A percentile compares a stretch with the other conserved stretches of the same genome.
phyloP scores from a whole-genome alignment of 176 grass and related monocot species.

The Rhynchospora breviuscula region DNA sequence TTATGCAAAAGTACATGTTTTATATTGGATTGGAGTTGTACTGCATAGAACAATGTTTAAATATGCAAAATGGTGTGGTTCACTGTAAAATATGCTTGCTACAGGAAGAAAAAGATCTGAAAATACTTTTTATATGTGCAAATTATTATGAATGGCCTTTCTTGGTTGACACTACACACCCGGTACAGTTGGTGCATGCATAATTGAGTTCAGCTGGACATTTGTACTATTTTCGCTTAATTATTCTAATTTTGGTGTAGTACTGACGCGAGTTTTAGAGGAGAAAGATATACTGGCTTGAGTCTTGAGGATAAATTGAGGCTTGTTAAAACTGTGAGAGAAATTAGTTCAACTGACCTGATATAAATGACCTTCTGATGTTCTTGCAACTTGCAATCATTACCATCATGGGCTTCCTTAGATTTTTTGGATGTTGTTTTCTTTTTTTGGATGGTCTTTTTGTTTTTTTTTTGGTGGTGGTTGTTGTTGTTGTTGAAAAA shows the following conservation, averaged over 20 bases:
- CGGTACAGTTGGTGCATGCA: background rate
- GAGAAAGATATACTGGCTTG: background rate
- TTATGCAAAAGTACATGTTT: background rate
- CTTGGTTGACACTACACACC: background rate
- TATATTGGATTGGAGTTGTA: background rate
- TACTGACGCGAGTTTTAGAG: background rate
- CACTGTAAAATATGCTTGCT: background rate
- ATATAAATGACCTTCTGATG: background rate
- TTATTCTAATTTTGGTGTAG: background rate
- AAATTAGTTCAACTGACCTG: background rate
- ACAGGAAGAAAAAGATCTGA: background rate
- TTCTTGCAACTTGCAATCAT: background rate
- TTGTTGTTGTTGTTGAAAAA: background rate
- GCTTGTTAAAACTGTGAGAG: background rate
- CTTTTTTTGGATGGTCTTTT: too few species aligned
- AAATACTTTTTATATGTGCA: background rate
- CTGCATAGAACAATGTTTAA: background rate
- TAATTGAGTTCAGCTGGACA: background rate
- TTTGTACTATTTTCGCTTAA: background rate
- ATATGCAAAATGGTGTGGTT: background rate
- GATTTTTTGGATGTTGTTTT: background rate
- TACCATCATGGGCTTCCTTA: background rate
- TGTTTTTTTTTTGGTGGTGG: background rate
- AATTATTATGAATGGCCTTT: background rate
- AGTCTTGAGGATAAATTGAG: background rate